phyloP scores from a whole-genome alignment of 2,329 filamentous ascomycete genomes.

The Xylaria sp. region DNA sequence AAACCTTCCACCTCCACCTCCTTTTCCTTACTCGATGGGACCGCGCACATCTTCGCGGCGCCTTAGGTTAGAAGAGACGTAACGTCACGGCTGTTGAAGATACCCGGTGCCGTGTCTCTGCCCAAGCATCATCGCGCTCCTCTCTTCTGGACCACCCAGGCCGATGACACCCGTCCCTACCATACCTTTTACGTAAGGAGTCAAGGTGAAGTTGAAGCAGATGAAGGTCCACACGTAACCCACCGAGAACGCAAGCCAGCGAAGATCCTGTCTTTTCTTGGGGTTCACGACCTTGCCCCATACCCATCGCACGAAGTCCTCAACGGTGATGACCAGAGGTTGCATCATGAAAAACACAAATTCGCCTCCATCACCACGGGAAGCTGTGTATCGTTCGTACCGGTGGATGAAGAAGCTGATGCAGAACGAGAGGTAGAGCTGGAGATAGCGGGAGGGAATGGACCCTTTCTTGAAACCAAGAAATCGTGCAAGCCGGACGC shows the following conservation, averaged over 20 bases:
- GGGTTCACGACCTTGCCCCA: constrained; percentile 11
- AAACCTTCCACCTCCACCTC: no score
- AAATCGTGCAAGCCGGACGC: constrained; percentile 11
- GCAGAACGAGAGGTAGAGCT: constrained; percentile 23
- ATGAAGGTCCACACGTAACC: constrained; percentile 18
- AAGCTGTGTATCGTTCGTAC: constrained; percentile 12
- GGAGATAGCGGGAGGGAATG: constrained; percentile 20
- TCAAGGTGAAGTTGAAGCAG: constrained; percentile 15
- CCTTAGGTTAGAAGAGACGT: no score
- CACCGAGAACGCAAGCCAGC: constrained; percentile 5
- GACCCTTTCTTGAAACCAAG: constrained; percentile 19
- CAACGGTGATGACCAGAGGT: constrained; percentile 22
- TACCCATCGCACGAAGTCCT: constrained; percentile 19
- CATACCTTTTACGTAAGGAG: constrained; percentile 12
- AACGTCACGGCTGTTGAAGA: constrained; percentile 1
- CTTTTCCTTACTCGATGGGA: no score
- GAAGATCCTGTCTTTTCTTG: constrained; percentile 1
- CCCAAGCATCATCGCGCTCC: constrained; percentile 5
- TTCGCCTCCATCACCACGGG: constrained; percentile 15
- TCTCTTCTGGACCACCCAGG: constrained; percentile 8
- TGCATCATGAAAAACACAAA: constrained; percentile 24
- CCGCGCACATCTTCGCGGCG: no score
- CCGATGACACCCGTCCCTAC: constrained; percentile 1
- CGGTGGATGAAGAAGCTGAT: constrained; percentile 18
- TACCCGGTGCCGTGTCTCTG: constrained; percentile 10